phyloP scores from a whole-genome alignment of 2,329 filamentous ascomycete genomes.

The Fusarium oxysporum region DNA sequence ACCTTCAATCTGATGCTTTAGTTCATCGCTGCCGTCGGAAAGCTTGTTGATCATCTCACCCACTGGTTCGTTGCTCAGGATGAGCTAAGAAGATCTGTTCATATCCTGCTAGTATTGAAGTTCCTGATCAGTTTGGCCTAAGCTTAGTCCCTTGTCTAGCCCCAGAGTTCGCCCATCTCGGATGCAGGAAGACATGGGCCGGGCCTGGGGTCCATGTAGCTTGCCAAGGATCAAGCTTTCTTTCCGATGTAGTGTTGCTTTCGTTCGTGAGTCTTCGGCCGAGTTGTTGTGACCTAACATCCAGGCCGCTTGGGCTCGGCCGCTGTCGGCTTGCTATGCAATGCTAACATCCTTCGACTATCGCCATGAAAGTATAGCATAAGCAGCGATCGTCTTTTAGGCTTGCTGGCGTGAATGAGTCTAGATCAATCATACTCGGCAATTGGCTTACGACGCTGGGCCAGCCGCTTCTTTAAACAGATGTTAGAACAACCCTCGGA shows the following conservation, averaged over 20 bases:
- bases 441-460: conserved; percentile 1
- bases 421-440: conserved; percentile 11
- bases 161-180: conserved; percentile 12
- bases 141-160: conserved; percentile 33
- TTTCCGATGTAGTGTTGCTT: conserved; percentile 9
- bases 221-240: conserved; percentile 15
- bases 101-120: conserved; percentile 16
- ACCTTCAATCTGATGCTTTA: conserved; percentile 6
- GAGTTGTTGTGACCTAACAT: conserved; percentile 20
- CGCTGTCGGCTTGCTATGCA: conserved; percentile 28
- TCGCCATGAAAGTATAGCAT: not conserved
- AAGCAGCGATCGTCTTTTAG: conserved; percentile 1
- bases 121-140: conserved; percentile 22
- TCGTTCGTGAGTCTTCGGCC: conserved; percentile 29
- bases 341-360: conserved; percentile 1
- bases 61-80: not conserved
- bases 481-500: conserved; percentile 4
- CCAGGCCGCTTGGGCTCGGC: conserved; percentile 31
- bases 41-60: conserved; percentile 20
- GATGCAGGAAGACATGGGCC: conserved; percentile 30
- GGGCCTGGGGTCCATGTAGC: conserved; percentile 14
- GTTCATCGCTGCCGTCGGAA: conserved; percentile 14
- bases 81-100: conserved; percentile 11
- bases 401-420: not conserved
- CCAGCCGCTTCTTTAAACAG: not conserved